phyloP scores from a whole-genome alignment of 768 basidiomycete species.

The Pulveroboletus frians region DNA sequence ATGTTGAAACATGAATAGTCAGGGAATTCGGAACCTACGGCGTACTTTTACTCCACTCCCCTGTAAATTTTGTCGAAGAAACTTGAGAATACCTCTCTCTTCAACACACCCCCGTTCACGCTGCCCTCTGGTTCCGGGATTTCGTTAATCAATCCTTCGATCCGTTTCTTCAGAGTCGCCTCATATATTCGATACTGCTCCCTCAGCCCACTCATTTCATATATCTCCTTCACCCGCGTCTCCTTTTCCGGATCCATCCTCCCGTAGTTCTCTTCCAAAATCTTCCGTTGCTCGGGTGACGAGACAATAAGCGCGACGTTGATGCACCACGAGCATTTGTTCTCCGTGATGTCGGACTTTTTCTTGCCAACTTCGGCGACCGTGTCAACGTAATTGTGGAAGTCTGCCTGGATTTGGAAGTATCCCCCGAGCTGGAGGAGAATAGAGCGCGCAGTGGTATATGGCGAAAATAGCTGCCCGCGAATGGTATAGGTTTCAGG shows the following conservation, averaged over 20 bases:
- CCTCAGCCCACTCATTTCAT: not conserved
- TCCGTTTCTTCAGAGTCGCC: not conserved
- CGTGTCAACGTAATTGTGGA: not conserved
- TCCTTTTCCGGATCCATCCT: not conserved
- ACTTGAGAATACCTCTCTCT: not conserved
- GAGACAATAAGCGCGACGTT: not conserved
- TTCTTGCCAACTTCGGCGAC: not conserved
- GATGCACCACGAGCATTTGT: constrained; percentile 4
- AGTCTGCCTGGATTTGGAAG: not conserved
- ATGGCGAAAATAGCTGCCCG: not conserved
- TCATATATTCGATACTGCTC: not conserved
- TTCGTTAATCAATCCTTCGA: not conserved
- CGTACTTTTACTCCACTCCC: not conserved
- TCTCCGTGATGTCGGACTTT: not conserved
- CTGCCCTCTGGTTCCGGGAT: not conserved
- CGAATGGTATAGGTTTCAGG: not conserved
- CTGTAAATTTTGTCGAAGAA: not conserved
- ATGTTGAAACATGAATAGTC: not conserved
- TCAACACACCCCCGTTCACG: not conserved
- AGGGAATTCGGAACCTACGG: no score
- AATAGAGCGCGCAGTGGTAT: not conserved
- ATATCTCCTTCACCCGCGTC: not conserved
- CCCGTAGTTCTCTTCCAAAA: constrained; percentile 1
- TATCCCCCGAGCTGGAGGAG: constrained; percentile 3
- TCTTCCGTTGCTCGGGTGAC: not conserved